Evolutionary conservation across 805 yeast species (phyloP), one percentile per base, ranked within the genome.

Genomic region (Brettanomyces custersianus): DNA sequence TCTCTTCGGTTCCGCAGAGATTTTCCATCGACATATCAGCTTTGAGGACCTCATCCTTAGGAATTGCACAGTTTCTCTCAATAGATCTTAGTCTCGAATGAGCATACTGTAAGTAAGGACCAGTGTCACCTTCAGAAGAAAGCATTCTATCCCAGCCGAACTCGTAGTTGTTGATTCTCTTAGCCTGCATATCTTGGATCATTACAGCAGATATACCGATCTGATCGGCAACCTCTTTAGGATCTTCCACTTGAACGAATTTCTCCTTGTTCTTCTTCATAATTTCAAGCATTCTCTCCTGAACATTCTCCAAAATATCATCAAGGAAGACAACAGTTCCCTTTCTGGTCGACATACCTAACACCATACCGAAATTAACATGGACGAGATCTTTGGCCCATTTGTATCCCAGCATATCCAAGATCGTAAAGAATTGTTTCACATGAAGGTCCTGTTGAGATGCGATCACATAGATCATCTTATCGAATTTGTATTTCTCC

Each of bases 301-400:
- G 83, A 40, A 96, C 87, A 61, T 86, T 95, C 63, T 90, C 92
- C 49, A 92, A 69, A 49, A 92, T 92, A 53, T 76, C 81, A 62
- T 92, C 96, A 52, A 92, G 72, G 72, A 92, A 92, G n/a, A 92
- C 97, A 43, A 92, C 99, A 24, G 95, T 92, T 48, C 99, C 99
- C 63, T 79, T 84, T 68, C 99, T 80, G 40, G 98, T 92, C 20
- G 95, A 82, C 99, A 92, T 92, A 50, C 98, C 98, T 54, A 76
- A 82, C 34, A 92, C 98, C 94, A 92, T 82, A 61, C 99, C 99
- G 50, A 88, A 92, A 64, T 82, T 90, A 49, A 92, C 73, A 60
- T 90, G 97, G 52, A 70, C 72, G 49, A 90, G 66, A 30, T 47
- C 53, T 40, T 70, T 72, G 34, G 95, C 88, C 96, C 96, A 92